Evolutionary conservation across 2,329 filamentous ascomycete genomes (phyloP).

Genomic region (Fusarium guadeloupense): DNA sequence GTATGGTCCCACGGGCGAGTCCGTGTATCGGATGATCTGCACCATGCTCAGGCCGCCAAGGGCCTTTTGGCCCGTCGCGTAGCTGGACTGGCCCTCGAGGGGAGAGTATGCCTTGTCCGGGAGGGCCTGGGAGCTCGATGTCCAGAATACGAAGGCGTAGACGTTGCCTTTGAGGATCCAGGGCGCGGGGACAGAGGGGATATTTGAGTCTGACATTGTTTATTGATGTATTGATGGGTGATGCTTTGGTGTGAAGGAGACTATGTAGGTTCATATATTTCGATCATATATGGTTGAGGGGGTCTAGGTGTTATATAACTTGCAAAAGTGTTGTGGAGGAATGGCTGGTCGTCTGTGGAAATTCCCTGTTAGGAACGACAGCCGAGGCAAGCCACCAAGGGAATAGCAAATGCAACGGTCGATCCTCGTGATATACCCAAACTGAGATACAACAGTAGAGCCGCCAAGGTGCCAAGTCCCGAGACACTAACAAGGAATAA

Average conservation of each 20-base stretch:
- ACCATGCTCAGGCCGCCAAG: constrained; percentile 59
- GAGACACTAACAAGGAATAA: too few relatives aligned
- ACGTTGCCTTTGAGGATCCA: constrained; percentile 58
- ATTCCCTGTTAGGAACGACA: neutral
- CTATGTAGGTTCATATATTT: neutral
- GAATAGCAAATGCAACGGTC: too few relatives aligned
- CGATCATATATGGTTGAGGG: neutral
- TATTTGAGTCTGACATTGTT: constrained; percentile 16
- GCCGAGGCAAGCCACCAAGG: too few relatives aligned
- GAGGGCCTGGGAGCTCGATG: constrained; percentile 46
- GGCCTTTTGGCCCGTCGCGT: constrained; percentile 49
- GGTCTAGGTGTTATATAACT: too few relatives aligned
- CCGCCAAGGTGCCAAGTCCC: too few relatives aligned
- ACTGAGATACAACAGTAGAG: too few relatives aligned
- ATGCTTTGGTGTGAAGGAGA: neutral
- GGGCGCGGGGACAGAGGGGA: constrained; percentile 45
- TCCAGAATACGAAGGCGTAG: constrained; percentile 56
- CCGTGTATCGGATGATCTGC: constrained; percentile 60
- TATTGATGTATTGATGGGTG: constrained; percentile 2
- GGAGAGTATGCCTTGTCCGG: constrained; percentile 55
- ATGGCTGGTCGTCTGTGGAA: neutral
- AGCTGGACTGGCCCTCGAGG: constrained; percentile 55
- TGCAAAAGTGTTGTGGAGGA: too few relatives aligned
- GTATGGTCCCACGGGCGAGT: constrained; percentile 62
- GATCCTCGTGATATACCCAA: too few relatives aligned